These are phyloP conservation scores for Primulina huaijiensis DNA, from an alignment of 257 asterid species.

Conservation along the genomic window DNA sequence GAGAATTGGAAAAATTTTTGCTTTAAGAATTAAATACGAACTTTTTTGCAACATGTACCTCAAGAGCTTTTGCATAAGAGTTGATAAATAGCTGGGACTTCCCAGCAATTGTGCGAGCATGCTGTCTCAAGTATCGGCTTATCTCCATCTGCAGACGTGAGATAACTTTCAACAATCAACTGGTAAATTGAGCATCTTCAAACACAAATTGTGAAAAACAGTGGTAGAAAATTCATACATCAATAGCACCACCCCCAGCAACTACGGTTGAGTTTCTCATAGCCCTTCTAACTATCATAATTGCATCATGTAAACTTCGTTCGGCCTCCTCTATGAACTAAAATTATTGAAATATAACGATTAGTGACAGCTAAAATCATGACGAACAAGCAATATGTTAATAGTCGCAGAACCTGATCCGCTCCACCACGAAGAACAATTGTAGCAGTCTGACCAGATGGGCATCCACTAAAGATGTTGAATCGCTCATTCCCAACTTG, in stretches of 20 bases:
- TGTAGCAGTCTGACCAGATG: conserved; percentile 81
- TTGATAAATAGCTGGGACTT: conserved; percentile 85
- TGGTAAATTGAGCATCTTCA: not conserved
- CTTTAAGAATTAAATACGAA: conserved; percentile 27
- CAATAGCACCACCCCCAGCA: conserved; percentile 96
- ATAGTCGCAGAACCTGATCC: conserved; percentile 65
- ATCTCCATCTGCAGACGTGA: conserved; percentile 69
- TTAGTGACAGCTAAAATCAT: conserved; percentile 25
- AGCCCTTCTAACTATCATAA: conserved; percentile 87
- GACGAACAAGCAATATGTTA: not conserved
- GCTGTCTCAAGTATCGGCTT: conserved; percentile 81
- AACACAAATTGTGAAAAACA: conserved; percentile 2
- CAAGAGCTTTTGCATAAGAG: conserved; percentile 89
- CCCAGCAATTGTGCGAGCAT: conserved; percentile 81
- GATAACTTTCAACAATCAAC: conserved; percentile 12
- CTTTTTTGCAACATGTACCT: conserved; percentile 43
- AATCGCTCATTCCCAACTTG: conserved; percentile 97
- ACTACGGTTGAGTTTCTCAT: conserved; percentile 82
- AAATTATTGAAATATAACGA: conserved; percentile 25
- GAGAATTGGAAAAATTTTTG: conserved; percentile 20
- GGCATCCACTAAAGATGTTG: conserved; percentile 91
- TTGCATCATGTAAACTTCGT: conserved; percentile 73
- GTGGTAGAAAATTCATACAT: conserved; percentile 46
- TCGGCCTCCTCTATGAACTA: conserved; percentile 73
- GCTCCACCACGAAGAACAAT: conserved; percentile 97